A percentile compares a stretch with the other conserved stretches of the same genome.
These are phyloP conservation scores for Nyssa sinensis DNA, from an alignment of 148 eudicot genomes.

Conservation along the genomic window DNA sequence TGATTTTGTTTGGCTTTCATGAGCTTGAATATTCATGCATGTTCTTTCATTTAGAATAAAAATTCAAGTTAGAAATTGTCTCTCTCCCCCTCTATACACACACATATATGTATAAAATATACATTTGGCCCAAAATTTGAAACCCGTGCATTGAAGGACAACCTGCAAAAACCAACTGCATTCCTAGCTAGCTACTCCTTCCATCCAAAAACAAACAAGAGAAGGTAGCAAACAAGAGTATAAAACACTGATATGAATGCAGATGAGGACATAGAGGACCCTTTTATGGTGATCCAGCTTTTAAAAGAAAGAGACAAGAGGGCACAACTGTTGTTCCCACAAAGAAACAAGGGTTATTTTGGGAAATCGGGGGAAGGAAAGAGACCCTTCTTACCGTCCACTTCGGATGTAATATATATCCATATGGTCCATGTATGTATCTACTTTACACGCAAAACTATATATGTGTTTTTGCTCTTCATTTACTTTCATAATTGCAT, in stretches of 20 bases:
- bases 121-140: background rate
- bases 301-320: background rate
- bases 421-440: too few relatives aligned
- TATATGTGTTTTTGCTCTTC: background rate
- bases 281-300: slow-evolving; percentile 13
- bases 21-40: too few relatives aligned
- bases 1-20: too few relatives aligned
- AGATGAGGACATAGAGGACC: slow-evolving; percentile 5
- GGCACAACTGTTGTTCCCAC: background rate
- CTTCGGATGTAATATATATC: slow-evolving; percentile 8
- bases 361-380: slow-evolving; percentile 6
- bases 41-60: too few relatives aligned
- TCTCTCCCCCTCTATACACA: too few relatives aligned
- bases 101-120: background rate
- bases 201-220: slow-evolving; percentile 19
- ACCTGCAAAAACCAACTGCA: background rate
- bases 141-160: too few relatives aligned
- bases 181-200: slow-evolving; percentile 11
- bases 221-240: slow-evolving; percentile 18
- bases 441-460: slow-evolving; percentile 21
- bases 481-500: slow-evolving; percentile 12
- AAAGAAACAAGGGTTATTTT: background rate
- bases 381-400: slow-evolving; percentile 2
- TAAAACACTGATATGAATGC: background rate
- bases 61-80: too few relatives aligned